These are phyloP conservation scores for Barbatosphaeria neglecta DNA, from an alignment of 495 filamentous ascomycete genomes.

Conservation along the genomic window DNA sequence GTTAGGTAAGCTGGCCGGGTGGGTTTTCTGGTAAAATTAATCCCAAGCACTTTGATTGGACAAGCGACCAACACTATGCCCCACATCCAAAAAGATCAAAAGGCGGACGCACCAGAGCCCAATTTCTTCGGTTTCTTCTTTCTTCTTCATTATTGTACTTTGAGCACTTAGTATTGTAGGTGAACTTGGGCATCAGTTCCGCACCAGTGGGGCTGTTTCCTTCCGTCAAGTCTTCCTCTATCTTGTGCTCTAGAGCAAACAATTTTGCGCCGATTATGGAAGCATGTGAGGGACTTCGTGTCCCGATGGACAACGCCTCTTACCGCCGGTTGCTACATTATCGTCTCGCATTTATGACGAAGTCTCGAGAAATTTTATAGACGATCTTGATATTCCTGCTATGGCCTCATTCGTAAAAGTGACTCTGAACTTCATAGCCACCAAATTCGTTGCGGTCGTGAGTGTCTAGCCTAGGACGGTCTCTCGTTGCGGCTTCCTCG, in stretches of 20 bases:
- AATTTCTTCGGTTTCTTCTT: conserved; percentile 27
- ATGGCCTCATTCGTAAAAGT: too few species aligned
- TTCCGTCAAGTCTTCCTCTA: conserved; percentile 46
- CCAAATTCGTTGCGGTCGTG: too few species aligned
- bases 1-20: conserved; percentile 23
- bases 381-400: too few species aligned
- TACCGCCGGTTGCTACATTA: conserved; percentile 52
- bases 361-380: too few species aligned
- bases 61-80: background rate
- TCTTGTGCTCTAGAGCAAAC: conserved; percentile 47
- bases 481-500: too few species aligned
- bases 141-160: conserved; percentile 45
- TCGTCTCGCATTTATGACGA: background rate
- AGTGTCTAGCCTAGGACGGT: too few species aligned
- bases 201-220: conserved; percentile 22
- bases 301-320: conserved; percentile 42
- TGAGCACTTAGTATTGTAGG: conserved; percentile 87
- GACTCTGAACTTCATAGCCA: too few species aligned
- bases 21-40: background rate
- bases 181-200: conserved; percentile 38
- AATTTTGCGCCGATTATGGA: conserved; percentile 45
- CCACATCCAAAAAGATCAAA: conserved; percentile 17
- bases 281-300: conserved; percentile 40
- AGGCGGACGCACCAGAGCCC: conserved; percentile 6
- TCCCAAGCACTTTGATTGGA: background rate